phyloP scores from a whole-genome alignment of 352 stramenopile genomes.

The Phytophthora pluvialis region DNA sequence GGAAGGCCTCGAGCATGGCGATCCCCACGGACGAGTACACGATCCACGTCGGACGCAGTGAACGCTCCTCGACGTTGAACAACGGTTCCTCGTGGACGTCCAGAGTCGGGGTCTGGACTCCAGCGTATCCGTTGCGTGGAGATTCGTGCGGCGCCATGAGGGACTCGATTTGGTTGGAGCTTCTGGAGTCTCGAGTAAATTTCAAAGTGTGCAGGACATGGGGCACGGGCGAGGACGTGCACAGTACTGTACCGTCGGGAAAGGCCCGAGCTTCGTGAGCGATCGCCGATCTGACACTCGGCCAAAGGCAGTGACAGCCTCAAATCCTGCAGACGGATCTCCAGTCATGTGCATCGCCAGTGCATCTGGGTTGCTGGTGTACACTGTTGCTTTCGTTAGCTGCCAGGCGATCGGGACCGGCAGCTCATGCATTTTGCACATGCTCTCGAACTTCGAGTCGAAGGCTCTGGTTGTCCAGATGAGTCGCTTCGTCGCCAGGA shows the following conservation, averaged over 20 bases:
- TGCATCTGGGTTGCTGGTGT: conserved; percentile 10
- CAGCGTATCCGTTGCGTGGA: conserved; percentile 17
- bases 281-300: conserved; percentile 6
- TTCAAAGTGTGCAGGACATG: conserved; percentile 16
- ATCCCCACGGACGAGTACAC: conserved; percentile 49
- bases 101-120: conserved; percentile 13
- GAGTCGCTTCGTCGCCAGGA: neutral
- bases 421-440: neutral
- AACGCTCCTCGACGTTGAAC: conserved; percentile 20
- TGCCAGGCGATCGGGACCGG: conserved; percentile 6
- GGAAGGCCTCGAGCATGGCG: conserved; percentile 49
- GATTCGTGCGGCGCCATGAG: conserved; percentile 17
- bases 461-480: neutral
- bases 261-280: neutral
- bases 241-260: conserved; percentile 5
- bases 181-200: conserved; percentile 17
- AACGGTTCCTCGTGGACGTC: neutral
- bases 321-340: neutral
- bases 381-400: neutral
- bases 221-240: neutral
- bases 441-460: too few relatives aligned
- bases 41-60: conserved; percentile 37
- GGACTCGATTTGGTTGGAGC: neutral
- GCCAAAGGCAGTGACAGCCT: neutral
- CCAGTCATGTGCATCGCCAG: conserved; percentile 4